These are phyloP conservation scores for Colletotrichum cordylinicola DNA, from an alignment of 2,329 filamentous ascomycete species.

Conservation along the genomic window DNA sequence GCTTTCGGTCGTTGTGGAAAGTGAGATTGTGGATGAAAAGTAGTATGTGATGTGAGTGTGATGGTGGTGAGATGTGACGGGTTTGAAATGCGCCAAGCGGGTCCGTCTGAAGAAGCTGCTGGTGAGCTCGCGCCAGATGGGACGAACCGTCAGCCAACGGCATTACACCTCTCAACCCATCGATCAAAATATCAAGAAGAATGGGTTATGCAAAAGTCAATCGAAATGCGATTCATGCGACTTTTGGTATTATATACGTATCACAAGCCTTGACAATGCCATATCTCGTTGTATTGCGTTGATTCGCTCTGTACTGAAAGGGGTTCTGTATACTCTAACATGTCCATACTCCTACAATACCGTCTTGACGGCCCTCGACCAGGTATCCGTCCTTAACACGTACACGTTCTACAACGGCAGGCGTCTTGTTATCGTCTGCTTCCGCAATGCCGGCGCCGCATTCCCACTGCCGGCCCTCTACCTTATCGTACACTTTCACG, in stretches of 20 bases:
- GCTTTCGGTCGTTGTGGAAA: background rate
- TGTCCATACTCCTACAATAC: constrained; percentile 89
- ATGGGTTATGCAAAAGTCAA: background rate
- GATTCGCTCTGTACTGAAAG: constrained; percentile 15
- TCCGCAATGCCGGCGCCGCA: constrained; percentile 83
- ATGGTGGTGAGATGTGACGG: background rate
- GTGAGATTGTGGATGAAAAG: background rate
- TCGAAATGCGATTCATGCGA: background rate
- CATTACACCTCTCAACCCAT: background rate
- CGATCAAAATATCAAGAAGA: background rate
- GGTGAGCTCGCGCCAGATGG: background rate
- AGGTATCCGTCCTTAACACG: constrained; percentile 93
- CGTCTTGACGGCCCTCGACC: constrained; percentile 87
- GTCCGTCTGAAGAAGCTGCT: background rate
- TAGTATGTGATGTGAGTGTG: background rate
- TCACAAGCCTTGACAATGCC: background rate
- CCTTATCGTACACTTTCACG: constrained; percentile 98
- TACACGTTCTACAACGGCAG: constrained; percentile 81
- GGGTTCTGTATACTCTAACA: constrained; percentile 50
- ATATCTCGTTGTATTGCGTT: constrained; percentile 8
- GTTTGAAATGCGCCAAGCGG: constrained; percentile 2
- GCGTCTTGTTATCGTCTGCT: constrained; percentile 67
- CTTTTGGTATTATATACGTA: background rate
- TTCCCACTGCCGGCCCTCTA: constrained; percentile 94
- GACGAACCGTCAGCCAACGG: background rate